Evolutionary conservation across 495 filamentous ascomycete species (phyloP).

Genomic region (Oidiodendron maius): DNA sequence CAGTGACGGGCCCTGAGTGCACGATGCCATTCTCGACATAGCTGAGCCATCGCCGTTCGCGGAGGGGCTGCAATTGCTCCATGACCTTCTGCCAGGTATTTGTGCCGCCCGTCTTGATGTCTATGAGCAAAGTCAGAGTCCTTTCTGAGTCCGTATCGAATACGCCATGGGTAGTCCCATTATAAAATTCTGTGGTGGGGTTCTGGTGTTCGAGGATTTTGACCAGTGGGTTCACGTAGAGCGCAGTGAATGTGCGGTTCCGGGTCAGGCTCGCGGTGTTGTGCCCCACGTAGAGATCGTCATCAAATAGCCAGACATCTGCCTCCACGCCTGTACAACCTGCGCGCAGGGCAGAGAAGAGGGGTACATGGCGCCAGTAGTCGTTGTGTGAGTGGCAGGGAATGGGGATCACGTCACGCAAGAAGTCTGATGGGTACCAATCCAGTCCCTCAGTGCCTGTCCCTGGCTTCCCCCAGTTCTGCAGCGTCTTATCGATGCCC

Average conservation of each 20-base stretch:
- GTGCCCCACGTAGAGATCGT: conserved; percentile 59
- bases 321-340: conserved; percentile 76
- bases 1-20: conserved; percentile 56
- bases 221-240: conserved; percentile 62
- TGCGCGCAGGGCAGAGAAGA: conserved; percentile 55
- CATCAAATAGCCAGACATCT: conserved; percentile 78
- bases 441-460: conserved; percentile 40
- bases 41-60: conserved; percentile 54
- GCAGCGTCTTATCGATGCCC: conserved; percentile 48
- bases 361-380: conserved; percentile 78
- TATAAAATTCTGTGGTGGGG: conserved; percentile 36
- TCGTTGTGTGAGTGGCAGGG: conserved; percentile 84
- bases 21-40: conserved; percentile 47
- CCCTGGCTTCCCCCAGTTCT: conserved; percentile 45
- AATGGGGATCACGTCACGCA: conserved; percentile 62
- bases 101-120: conserved; percentile 55
- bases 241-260: conserved; percentile 50
- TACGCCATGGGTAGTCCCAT: conserved; percentile 44
- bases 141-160: conserved; percentile 55
- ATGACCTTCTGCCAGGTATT: conserved; percentile 51
- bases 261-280: conserved; percentile 42
- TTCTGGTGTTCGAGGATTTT: conserved; percentile 50
- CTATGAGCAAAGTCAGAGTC: conserved; percentile 65
- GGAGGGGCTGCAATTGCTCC: conserved; percentile 57
- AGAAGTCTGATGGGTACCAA: conserved; percentile 69